Evolutionary conservation across 2,329 filamentous ascomycete species (phyloP), one percentile per base, ranked within the genome.

Genomic region (Scedosporium aurantiacum): DNA sequence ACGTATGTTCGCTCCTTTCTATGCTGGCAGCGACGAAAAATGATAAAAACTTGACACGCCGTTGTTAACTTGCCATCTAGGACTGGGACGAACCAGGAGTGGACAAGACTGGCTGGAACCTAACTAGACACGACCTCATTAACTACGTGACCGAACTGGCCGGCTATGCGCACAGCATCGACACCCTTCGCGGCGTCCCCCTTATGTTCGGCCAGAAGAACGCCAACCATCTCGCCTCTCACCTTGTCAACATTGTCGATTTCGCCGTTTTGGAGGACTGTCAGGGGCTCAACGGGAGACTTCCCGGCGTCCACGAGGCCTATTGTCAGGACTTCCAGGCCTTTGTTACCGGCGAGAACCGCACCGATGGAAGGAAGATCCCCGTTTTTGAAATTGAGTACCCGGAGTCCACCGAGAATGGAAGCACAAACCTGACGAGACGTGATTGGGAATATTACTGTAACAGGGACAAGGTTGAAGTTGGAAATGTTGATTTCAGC

Each of bases 211-310:
- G 71, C n/a, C 71, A 73, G 57, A 73, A 73, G 66, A 73, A 73
- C 58, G 70, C 70, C 6, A 65, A 66, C 2, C 65, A 68, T 27
- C 67, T 72, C 40, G 67, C 70, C 21, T 27, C 63, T 1, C 58
- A 65, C 27, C 66, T 73, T 3, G 64, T 66, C 27, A 63, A 62
- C 25, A 59, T 61, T n/a, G 66, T 71, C 21, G 71, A 73, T 63
- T 73, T 73, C 62, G 70, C 70, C 32, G 65, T 75, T 63, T 65
- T 76, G 66, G 64, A 76, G 64, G 66, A 74, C 66, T 77, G 69
- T 62, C 60, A 64, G 14, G 62, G 58, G 5, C 28, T 54, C 3
- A 54, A 61, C 27, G 61, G 61, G 18, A 62, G 64, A 21, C 57
- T 57, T 8, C 58, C 61, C 16, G 63, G 63, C 28, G 64, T 68